Percentiles rank a stretch among this genome's conserved stretches.
These are phyloP conservation scores for Sclerotinia spermophila DNA, from an alignment of 2,329 filamentous ascomycete species.

Conservation along the genomic window DNA sequence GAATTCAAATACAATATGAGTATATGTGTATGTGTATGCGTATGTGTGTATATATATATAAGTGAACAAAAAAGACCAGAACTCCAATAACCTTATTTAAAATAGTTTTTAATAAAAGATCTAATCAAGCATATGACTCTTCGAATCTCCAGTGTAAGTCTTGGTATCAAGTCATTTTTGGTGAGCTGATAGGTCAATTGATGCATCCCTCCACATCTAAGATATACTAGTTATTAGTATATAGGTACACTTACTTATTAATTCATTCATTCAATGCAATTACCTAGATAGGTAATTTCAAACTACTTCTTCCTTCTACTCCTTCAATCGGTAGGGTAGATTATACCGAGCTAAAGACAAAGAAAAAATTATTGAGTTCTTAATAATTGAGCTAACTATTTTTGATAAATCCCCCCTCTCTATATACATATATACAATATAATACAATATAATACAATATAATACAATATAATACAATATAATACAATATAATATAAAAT, in stretches of 20 bases:
- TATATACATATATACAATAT: too few species aligned
- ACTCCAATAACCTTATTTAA: not conserved
- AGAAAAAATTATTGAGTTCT: too few species aligned
- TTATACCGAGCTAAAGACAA: slow-evolving; percentile 3
- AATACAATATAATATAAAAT: too few species aligned
- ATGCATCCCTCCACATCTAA: not conserved
- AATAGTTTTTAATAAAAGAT: not conserved
- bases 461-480: too few species aligned
- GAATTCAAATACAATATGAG: too few species aligned
- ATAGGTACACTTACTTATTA: too few species aligned
- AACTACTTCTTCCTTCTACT: not conserved
- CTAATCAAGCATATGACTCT: slow-evolving; percentile 1
- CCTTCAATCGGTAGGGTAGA: not conserved
- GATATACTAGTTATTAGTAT: too few species aligned
- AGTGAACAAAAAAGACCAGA: not conserved
- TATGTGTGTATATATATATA: not conserved
- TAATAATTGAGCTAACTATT: too few species aligned
- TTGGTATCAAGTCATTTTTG: not conserved
- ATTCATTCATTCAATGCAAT: too few species aligned
- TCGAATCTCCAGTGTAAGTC: not conserved
- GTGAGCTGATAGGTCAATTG: not conserved
- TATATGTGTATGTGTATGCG: not conserved
- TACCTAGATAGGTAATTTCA: not conserved
- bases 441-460: too few species aligned
- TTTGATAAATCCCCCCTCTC: too few species aligned